Base-by-base conservation (phyloP, 805 yeast species). In the Candida schatavii region DNA sequence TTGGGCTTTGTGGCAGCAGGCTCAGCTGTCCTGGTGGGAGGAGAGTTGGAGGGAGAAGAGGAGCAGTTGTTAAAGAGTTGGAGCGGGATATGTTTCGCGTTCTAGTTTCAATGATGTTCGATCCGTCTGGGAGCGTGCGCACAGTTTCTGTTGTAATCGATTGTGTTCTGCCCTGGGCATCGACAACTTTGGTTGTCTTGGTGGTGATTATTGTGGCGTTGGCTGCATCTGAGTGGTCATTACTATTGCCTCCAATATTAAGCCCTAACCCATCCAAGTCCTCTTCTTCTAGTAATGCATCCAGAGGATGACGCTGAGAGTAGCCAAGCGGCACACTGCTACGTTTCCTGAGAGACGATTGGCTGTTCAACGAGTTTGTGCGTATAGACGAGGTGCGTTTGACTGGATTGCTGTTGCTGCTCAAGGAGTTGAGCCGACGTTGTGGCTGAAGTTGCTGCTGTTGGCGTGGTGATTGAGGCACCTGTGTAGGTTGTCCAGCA, bases 71-170 rank as follows among this genome's bases (percentile, higher is more conserved):
- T 36, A 60, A 45, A 3, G 68, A 61, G 45, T 63, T 66, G 25
- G 55, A 49, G 36, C 73, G 50, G 15, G 70, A 64, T 6, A 67
- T 59, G 44, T 67, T 68, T 43, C 63, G 68, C 10, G 73, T 66
- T 15, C 66, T 68, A 2, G 72, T 69, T 48, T 70, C 74, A 36
- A 67, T 64, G 20, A 70, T 56, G 40, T 66, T 68, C 14, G 72
- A 61, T 3, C 75, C 75, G 46, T 70, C 74, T 6, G 74, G 64
- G 39, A 68, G 46, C 6, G 60, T 57, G 39, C 59, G 57, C 33
- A 63, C 57, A 10, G 69, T 67, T 41, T 66, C 63, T 9, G 69
- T 66, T n/a, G 70, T 68, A 25, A 68, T 61, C 3, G 41, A 47
- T 27, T 44, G 61, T 2, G 70, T 63, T 45, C 74, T 54, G 14